These are phyloP conservation scores for Coemansia sp. DNA, from an alignment of 192 early-diverging fungal species.

Conservation along the genomic window DNA sequence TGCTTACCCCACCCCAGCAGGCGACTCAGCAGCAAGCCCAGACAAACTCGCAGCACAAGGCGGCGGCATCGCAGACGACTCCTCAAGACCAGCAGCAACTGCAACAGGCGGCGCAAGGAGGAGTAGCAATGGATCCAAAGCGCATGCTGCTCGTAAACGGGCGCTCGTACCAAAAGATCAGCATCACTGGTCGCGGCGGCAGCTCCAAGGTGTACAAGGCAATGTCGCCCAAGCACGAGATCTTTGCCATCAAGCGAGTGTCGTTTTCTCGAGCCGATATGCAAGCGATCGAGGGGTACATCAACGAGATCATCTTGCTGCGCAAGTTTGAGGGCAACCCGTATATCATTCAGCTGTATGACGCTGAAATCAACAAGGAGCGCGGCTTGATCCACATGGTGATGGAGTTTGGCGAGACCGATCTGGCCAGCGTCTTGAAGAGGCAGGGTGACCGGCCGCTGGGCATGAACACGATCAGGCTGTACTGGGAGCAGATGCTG, in stretches of 20 bases:
- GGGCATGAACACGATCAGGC: slow-evolving; percentile 70
- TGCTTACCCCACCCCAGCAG: neutral
- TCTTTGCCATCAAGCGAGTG: slow-evolving; percentile 83
- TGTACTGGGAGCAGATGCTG: slow-evolving; percentile 93
- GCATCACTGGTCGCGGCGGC: slow-evolving; percentile 77
- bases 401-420: slow-evolving; percentile 89
- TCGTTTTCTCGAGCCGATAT: slow-evolving; percentile 67
- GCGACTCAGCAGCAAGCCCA: slow-evolving; percentile 1
- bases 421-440: slow-evolving; percentile 66
- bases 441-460: slow-evolving; percentile 53
- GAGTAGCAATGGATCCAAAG: slow-evolving; percentile 33
- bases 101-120: neutral
- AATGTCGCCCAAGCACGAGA: slow-evolving; percentile 58
- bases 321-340: slow-evolving; percentile 60
- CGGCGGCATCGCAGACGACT: neutral
- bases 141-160: slow-evolving; percentile 48
- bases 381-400: slow-evolving; percentile 70
- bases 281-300: slow-evolving; percentile 64
- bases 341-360: slow-evolving; percentile 76
- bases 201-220: slow-evolving; percentile 90
- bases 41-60: slow-evolving; percentile 6
- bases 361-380: slow-evolving; percentile 67
- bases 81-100: slow-evolving; percentile 7
- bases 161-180: slow-evolving; percentile 48
- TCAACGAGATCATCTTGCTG: slow-evolving; percentile 83